These are phyloP conservation scores for Hsuehochloa calcarea DNA, from an alignment of 176 grass and related monocot genomes.

Conservation along the genomic window DNA sequence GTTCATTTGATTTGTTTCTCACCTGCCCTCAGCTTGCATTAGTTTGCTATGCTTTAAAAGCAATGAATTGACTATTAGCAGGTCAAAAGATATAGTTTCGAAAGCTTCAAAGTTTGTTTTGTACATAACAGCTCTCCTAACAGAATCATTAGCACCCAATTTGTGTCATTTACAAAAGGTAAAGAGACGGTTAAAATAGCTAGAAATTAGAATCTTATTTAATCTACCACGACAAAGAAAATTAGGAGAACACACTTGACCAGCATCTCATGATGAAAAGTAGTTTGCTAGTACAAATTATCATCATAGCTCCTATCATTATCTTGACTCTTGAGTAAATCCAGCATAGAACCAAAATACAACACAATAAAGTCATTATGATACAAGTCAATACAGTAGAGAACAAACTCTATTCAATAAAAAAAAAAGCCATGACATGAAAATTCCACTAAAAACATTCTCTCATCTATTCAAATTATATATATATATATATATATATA, in stretches of 20 bases:
- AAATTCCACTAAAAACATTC: not conserved
- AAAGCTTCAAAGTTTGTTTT: not conserved
- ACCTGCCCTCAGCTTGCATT: not conserved
- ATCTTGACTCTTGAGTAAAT: not conserved
- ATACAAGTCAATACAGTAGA: not conserved
- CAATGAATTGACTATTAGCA: not conserved
- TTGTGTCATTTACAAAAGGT: conserved; percentile 7
- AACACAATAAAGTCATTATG: not conserved
- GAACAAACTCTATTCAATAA: not conserved
- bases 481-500: not conserved
- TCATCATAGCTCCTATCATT: not conserved
- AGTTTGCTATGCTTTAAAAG: not conserved
- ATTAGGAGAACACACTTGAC: not conserved
- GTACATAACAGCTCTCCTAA: not conserved
- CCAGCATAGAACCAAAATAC: not conserved
- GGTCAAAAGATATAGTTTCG: not conserved
- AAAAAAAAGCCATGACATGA: not conserved
- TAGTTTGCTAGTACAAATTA: not conserved
- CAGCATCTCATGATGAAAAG: not conserved
- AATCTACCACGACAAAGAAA: not conserved
- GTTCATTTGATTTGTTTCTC: not conserved
- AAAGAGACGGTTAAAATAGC: not conserved
- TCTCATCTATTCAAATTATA: not conserved
- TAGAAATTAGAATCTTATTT: not conserved
- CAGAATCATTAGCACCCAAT: not conserved